phyloP scores from a whole-genome alignment of 1,284 basidiomycete genomes.

The Marasmius oreades region DNA sequence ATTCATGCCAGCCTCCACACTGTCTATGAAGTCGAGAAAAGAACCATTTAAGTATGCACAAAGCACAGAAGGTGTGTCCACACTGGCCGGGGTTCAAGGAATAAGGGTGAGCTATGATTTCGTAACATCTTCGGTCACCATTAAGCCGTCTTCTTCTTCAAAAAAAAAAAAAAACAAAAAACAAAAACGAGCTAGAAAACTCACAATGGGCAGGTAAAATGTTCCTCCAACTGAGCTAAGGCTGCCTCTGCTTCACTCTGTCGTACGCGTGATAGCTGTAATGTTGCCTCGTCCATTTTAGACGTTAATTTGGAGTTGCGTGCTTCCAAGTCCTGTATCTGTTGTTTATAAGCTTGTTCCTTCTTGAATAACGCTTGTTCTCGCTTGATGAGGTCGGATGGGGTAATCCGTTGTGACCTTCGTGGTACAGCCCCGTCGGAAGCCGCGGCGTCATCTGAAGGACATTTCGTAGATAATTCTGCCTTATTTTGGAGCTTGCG shows the following conservation, averaged over 20 bases:
- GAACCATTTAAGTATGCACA: conserved; percentile 64
- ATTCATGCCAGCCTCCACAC: conserved; percentile 63
- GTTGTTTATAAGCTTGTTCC: conserved; percentile 25
- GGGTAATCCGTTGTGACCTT: conserved; percentile 32
- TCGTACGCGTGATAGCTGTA: conserved; percentile 35
- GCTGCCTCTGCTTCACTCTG: conserved; percentile 37
- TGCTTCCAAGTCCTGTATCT: conserved; percentile 30
- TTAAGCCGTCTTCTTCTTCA: background rate
- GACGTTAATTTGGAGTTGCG: conserved; percentile 28
- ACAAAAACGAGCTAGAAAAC: too few relatives aligned
- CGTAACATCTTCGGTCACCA: conserved; percentile 36
- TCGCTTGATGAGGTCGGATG: conserved; percentile 34
- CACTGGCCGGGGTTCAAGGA: conserved; percentile 50
- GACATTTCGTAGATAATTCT: background rate
- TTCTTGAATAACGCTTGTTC: conserved; percentile 33
- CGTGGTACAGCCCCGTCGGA: conserved; percentile 8
- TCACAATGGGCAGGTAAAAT: conserved; percentile 53
- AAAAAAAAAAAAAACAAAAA: conserved; percentile 10
- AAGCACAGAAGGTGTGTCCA: conserved; percentile 63
- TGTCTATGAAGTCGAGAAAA: conserved; percentile 57
- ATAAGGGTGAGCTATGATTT: conserved; percentile 55
- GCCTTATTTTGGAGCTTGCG: background rate
- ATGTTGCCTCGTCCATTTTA: conserved; percentile 37
- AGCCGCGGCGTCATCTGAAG: background rate
- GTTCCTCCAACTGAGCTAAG: conserved; percentile 52